Evolutionary conservation across 495 filamentous ascomycete genomes (phyloP).

Genomic region (Talaromyces trachyspermus): DNA sequence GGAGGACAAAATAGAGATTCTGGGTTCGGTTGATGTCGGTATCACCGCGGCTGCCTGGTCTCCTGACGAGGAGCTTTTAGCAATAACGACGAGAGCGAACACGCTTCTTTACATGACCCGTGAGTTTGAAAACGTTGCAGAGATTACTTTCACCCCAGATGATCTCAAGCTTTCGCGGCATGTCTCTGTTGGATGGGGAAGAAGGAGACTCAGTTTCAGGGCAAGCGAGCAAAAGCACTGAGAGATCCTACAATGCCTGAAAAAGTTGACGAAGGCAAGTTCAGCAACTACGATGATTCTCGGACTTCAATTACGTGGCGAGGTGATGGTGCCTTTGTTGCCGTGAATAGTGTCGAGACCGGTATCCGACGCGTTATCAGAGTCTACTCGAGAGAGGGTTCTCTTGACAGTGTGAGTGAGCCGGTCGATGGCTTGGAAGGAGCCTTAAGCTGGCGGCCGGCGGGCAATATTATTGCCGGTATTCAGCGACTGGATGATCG

Average conservation of each 20-base stretch:
- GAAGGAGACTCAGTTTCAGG: conserved; percentile 94
- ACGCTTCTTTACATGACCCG: conserved; percentile 91
- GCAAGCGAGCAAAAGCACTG: conserved; percentile 81
- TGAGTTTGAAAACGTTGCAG: conserved; percentile 74
- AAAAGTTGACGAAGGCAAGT: conserved; percentile 74
- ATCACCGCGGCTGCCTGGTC: conserved; percentile 90
- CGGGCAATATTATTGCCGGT: conserved; percentile 80
- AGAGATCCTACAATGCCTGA: conserved; percentile 93
- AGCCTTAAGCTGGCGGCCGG: conserved; percentile 83
- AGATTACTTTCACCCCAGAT: conserved; percentile 59
- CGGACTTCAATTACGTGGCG: conserved; percentile 78
- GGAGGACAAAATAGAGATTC: conserved; percentile 80
- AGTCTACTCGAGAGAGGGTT: conserved; percentile 83
- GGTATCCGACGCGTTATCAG: conserved; percentile 67
- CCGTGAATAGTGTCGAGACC: conserved; percentile 68
- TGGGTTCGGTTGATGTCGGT: conserved; percentile 86
- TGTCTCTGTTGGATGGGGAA: conserved; percentile 99
- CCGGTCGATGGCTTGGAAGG: conserved; percentile 85
- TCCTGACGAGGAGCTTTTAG: conserved; percentile 85
- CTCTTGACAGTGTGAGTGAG: conserved; percentile 85
- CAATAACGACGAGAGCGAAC: conserved; percentile 67
- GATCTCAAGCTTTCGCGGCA: conserved; percentile 87
- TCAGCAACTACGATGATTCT: conserved; percentile 64
- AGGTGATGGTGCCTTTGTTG: conserved; percentile 87
- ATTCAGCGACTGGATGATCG: conserved; percentile 63